phyloP scores from a whole-genome alignment of 1,139 yeast species.

The Blastobotrys apis region DNA sequence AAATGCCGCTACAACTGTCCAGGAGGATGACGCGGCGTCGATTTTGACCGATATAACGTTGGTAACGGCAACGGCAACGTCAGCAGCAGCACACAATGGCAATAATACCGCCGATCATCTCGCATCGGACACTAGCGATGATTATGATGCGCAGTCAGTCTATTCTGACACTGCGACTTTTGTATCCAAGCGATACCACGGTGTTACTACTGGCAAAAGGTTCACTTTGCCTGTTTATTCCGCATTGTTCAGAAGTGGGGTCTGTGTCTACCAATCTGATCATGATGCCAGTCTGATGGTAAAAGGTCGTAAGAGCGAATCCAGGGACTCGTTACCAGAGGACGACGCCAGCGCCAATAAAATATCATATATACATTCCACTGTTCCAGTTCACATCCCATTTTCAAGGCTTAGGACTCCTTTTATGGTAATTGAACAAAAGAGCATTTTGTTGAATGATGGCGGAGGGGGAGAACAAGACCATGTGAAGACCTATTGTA shows the following conservation, averaged over 20 bases:
- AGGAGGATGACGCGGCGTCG: not conserved
- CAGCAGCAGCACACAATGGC: no score
- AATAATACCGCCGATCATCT: not conserved
- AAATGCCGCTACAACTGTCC: not conserved
- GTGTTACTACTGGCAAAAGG: not conserved
- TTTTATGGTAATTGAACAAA: constrained; percentile 4
- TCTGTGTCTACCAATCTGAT: constrained; percentile 3
- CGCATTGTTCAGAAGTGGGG: constrained; percentile 6
- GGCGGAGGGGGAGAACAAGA: not conserved
- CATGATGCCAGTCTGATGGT: not conserved
- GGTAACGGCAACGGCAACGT: no score
- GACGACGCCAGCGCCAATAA: not conserved
- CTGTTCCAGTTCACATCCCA: constrained; percentile 10
- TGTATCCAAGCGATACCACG: constrained; percentile 3
- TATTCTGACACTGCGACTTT: constrained; percentile 1
- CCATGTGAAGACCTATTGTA: constrained; percentile 4
- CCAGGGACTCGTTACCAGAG: no score
- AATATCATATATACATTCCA: constrained; percentile 1
- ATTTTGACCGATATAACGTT: not conserved
- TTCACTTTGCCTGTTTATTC: constrained; percentile 5
- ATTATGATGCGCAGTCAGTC: constrained; percentile 1
- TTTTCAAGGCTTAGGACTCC: constrained; percentile 7
- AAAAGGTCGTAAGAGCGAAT: no score
- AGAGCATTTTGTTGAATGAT: constrained; percentile 2
- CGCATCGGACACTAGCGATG: not conserved